A percentile compares a stretch with the other conserved stretches of the same genome.
These are phyloP conservation scores for Sindora glabra DNA, from an alignment of 306 rosid genomes.

Conservation along the genomic window DNA sequence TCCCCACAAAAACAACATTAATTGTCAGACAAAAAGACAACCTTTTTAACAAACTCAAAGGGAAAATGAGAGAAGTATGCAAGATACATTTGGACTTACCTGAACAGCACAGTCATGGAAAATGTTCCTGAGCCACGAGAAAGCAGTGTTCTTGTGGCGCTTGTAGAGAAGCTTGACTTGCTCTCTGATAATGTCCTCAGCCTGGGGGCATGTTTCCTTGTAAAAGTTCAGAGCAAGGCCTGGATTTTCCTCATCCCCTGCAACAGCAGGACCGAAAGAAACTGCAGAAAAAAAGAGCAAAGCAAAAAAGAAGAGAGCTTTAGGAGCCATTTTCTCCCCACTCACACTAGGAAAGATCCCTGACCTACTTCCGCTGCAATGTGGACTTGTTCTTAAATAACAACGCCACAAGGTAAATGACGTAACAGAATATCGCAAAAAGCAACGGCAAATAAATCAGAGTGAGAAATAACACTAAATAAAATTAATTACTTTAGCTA, in stretches of 20 bases:
- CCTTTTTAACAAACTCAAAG: not conserved
- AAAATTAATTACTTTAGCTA: too few relatives aligned
- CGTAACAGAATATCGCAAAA: too few relatives aligned
- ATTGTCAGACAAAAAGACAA: not conserved
- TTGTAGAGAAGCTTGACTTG: constrained; percentile 95
- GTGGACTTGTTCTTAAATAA: constrained; percentile 42
- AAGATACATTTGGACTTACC: constrained; percentile 19
- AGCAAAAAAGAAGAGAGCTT: constrained; percentile 36
- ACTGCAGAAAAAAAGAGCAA: constrained; percentile 39
- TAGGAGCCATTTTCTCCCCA: constrained; percentile 38
- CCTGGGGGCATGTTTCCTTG: constrained; percentile 92
- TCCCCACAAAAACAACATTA: not conserved
- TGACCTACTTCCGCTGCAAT: constrained; percentile 1
- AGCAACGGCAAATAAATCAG: too few relatives aligned
- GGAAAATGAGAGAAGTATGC: not conserved
- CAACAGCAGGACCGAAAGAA: constrained; percentile 25
- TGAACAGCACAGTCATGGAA: constrained; percentile 97
- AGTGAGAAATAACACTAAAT: too few relatives aligned
- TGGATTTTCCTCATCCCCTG: constrained; percentile 28
- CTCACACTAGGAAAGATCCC: not conserved
- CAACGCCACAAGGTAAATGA: not conserved
- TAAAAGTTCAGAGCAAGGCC: constrained; percentile 77
- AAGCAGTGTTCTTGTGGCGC: constrained; percentile 99
- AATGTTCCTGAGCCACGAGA: constrained; percentile 97
- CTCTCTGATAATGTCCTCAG: constrained; percentile 84